A percentile compares a stretch with the other conserved stretches of the same genome.
phyloP scores from a whole-genome alignment of 2,329 filamentous ascomycete genomes.

The Cercospora berteroae region DNA sequence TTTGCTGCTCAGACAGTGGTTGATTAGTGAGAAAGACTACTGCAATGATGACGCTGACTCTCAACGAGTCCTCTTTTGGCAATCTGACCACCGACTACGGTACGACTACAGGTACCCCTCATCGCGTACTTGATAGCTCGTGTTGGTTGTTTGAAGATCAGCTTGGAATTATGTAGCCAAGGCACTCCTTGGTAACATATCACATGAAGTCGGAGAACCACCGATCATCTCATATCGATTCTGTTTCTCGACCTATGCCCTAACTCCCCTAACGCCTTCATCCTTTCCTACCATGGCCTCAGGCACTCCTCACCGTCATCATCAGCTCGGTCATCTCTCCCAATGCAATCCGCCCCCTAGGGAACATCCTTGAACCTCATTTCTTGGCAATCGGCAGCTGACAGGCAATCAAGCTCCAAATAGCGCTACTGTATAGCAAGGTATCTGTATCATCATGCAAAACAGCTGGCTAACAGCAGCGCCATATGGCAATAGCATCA shows the following conservation, averaged over 20 bases:
- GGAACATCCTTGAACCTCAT: neutral
- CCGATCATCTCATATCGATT: neutral
- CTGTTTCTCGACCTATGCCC: neutral
- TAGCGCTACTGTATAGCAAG: neutral
- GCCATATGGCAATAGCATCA: neutral
- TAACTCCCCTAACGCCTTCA: neutral
- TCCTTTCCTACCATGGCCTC: neutral
- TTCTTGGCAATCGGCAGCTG: neutral
- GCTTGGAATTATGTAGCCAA: neutral
- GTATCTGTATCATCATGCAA: neutral
- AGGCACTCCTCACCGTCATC: neutral
- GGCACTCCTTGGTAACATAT: neutral
- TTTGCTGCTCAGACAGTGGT: neutral
- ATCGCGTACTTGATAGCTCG: neutral
- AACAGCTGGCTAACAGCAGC: neutral
- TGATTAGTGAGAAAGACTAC: neutral
- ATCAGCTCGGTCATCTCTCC: neutral
- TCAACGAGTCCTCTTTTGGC: neutral
- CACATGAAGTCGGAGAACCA: neutral
- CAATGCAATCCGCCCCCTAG: neutral
- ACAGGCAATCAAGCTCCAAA: neutral
- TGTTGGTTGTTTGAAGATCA: neutral
- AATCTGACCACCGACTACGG: neutral
- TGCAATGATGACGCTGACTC: neutral
- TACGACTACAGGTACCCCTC: neutral